Evolutionary conservation across 495 filamentous ascomycete species (phyloP).

Genomic region (Xylaria palmicola): DNA sequence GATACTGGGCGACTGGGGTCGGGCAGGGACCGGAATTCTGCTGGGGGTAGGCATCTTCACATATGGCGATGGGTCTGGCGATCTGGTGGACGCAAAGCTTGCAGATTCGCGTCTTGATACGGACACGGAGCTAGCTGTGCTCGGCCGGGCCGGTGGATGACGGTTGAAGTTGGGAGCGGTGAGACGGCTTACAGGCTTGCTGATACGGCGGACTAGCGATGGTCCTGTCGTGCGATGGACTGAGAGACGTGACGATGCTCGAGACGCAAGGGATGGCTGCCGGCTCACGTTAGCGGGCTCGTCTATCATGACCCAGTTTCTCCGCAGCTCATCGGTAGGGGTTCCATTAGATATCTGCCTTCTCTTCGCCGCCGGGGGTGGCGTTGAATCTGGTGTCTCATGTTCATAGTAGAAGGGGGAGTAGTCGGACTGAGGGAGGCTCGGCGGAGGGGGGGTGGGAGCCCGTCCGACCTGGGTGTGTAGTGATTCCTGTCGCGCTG

Average conservation of each 20-base stretch:
- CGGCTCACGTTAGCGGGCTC: conserved; percentile 25
- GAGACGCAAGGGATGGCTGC: conserved; percentile 21
- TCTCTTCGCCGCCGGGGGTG: conserved; percentile 50
- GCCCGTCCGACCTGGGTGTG: conserved; percentile 19
- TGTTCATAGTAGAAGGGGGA: conserved; percentile 27
- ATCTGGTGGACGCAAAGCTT: conserved; percentile 52
- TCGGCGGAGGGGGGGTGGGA: neutral
- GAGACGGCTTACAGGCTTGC: conserved; percentile 37
- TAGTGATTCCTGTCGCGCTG: conserved; percentile 9
- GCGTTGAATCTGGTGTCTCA: conserved; percentile 43
- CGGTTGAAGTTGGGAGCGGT: conserved; percentile 23
- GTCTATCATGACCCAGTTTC: conserved; percentile 77
- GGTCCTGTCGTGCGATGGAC: conserved; percentile 22
- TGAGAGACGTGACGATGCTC: conserved; percentile 12
- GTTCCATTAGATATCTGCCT: conserved; percentile 44
- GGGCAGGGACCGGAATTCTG: conserved; percentile 38
- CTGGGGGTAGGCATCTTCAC: conserved; percentile 30
- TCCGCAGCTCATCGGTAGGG: conserved; percentile 53
- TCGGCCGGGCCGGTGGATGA: conserved; percentile 30
- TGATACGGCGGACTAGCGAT: conserved; percentile 34
- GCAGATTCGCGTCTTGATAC: conserved; percentile 45
- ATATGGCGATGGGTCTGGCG: conserved; percentile 21
- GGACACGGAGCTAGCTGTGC: conserved; percentile 43
- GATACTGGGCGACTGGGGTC: conserved; percentile 23
- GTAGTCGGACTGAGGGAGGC: conserved; percentile 25